These are phyloP conservation scores for Colletotrichum chlorophyti DNA, from an alignment of 2,329 filamentous ascomycete species.

Conservation along the genomic window DNA sequence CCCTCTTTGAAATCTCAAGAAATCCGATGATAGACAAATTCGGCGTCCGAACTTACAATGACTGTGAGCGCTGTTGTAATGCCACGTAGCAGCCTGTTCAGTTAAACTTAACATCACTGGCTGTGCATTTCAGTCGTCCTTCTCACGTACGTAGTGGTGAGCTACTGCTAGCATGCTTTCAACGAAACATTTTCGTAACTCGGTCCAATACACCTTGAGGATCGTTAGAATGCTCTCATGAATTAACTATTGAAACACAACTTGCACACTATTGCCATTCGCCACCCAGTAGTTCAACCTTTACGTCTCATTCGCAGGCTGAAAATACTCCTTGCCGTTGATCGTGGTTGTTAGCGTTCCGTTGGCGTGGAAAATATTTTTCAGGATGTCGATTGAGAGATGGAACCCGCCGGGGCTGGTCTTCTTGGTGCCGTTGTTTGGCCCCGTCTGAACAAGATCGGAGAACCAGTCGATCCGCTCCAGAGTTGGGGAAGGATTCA, in stretches of 20 bases:
- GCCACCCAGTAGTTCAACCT: not conserved
- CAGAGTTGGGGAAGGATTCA: slow-evolving; percentile 31
- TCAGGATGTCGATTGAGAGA: slow-evolving; percentile 43
- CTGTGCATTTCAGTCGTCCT: no score
- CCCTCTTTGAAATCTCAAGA: no score
- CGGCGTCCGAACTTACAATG: no score
- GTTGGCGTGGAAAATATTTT: slow-evolving; percentile 48
- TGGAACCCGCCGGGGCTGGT: slow-evolving; percentile 47
- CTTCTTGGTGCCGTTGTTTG: slow-evolving; percentile 40
- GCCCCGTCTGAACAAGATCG: slow-evolving; percentile 42
- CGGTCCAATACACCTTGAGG: no score
- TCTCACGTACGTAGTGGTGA: no score
- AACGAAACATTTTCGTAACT: no score
- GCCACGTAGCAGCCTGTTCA: no score
- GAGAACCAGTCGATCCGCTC: slow-evolving; percentile 46
- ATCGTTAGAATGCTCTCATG: no score
- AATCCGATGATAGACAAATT: no score
- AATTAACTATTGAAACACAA: not conserved
- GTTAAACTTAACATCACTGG: no score
- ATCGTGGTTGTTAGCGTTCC: slow-evolving; percentile 46
- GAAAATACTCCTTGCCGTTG: slow-evolving; percentile 43
- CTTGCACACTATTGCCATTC: not conserved
- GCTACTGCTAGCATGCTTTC: no score
- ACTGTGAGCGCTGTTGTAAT: no score
- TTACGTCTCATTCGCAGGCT: slow-evolving; percentile 44